Conservation (phyloP, 768 basidiomycete genomes). For the Amanita pseudoporphyria region DNA sequence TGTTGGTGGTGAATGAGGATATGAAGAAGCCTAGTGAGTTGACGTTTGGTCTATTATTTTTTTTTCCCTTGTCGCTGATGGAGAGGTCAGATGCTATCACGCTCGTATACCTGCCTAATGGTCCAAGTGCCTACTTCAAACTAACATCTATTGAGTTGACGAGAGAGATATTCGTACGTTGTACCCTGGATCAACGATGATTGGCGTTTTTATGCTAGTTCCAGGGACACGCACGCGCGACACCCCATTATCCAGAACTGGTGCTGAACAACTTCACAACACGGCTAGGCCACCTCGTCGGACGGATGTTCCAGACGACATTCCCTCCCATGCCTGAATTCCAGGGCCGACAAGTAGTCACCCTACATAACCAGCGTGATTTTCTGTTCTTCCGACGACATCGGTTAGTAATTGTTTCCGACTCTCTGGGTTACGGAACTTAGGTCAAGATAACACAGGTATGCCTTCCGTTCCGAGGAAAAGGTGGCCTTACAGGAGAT, state of each 20-base stretch:
- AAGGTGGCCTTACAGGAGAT: constrained; percentile 95
- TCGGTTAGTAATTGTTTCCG: constrained; percentile 41
- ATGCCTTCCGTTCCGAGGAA: constrained; percentile 86
- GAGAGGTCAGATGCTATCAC: constrained; percentile 76
- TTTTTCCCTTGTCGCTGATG: not conserved
- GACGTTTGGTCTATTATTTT: constrained; percentile 11
- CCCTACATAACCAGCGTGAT: constrained; percentile 94
- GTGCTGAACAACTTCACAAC: constrained; percentile 94
- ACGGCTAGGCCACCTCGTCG: constrained; percentile 85
- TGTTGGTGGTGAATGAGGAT: constrained; percentile 93
- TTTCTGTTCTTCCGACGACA: constrained; percentile 97
- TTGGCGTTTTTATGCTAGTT: not conserved
- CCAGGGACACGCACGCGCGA: constrained; percentile 87
- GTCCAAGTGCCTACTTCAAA: constrained; percentile 95
- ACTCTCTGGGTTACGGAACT: not conserved
- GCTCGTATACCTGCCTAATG: constrained; percentile 79
- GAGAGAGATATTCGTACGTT: constrained; percentile 71
- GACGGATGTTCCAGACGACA: constrained; percentile 91
- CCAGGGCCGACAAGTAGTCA: constrained; percentile 93
- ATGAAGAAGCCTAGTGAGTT: constrained; percentile 84
- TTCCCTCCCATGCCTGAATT: constrained; percentile 96
- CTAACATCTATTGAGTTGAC: constrained; percentile 82
- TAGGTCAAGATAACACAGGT: constrained; percentile 39
- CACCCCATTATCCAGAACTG: constrained; percentile 90
- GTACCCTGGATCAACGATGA: constrained; percentile 2